Evolutionary conservation across 306 rosid genomes (phyloP).

Genomic region (Begonia masoniana): DNA sequence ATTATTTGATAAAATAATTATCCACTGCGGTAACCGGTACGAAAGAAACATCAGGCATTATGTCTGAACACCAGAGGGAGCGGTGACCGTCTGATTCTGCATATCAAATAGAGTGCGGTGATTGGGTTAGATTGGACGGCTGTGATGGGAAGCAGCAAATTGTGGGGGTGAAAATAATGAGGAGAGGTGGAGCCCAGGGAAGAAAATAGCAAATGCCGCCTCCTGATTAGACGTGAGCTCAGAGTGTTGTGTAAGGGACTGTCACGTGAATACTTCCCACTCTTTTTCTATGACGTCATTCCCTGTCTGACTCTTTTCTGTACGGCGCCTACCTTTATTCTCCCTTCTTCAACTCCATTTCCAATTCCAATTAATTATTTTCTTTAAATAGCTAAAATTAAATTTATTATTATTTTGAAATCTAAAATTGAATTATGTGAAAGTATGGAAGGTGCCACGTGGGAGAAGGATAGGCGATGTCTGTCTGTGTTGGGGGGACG

Average conservation of each 20-base stretch:
- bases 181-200: background rate
- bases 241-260: constrained; percentile 1
- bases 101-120: too few relatives aligned
- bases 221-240: constrained; percentile 59
- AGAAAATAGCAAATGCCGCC: constrained; percentile 45
- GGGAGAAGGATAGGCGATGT: constrained; percentile 12
- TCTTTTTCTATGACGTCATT: constrained; percentile 36
- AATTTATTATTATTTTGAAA: too few relatives aligned
- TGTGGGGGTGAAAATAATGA: constrained; percentile 2
- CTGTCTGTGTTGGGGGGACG: constrained; percentile 61
- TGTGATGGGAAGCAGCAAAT: background rate
- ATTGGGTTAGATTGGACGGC: constrained; percentile 14
- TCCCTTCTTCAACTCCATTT: too few relatives aligned
- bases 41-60: too few relatives aligned
- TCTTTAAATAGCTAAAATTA: too few relatives aligned
- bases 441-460: too few relatives aligned
- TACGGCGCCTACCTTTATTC: constrained; percentile 34
- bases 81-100: background rate
- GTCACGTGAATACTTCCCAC: constrained; percentile 17
- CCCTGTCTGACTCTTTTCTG: constrained; percentile 40
- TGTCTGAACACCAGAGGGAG: background rate
- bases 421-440: too few relatives aligned
- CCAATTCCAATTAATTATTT: too few relatives aligned
- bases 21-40: too few relatives aligned
- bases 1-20: background rate